Evolutionary conservation across 202 grass and related monocot genomes (phyloP), one percentile per base, ranked within the genome.

Genomic region (Elaeis oleifera): DNA sequence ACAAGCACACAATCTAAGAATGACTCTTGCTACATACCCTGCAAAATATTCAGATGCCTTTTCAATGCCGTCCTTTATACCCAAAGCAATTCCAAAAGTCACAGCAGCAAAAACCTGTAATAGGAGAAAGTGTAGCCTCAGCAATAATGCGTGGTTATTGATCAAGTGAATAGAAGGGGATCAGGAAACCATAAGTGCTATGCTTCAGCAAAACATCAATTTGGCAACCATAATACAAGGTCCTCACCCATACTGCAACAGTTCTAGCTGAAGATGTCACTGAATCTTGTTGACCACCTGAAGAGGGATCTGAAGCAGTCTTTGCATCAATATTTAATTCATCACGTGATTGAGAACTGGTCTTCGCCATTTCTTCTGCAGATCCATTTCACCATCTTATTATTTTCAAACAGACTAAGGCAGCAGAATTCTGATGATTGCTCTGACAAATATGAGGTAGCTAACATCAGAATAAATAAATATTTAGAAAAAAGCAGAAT

Each of bases 1-100:
- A 13, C 11, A 13, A 14, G 8, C 36, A 44, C 13, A 14, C 2
- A 14, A 44, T 44, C 36, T 44, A 44, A 13, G 36, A 11, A 44
- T 44, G 9, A 44, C 36, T 44, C 36, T 13, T 65, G 69, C 6
- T 57, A 86, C 64, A 76, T 73, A 97, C 94, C 94, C 94, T 69
- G 94, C 75, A 77, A 97, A 97, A 76, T 79, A 97, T 55, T 97
- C 88, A 9, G 94, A 92, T 52, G 94, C 77, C 75, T 84, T 97
- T 52, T 65, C 79, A 57, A 75, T 28, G 50, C 94, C 88, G 22
- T 92, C 84, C 63, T 64, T 80, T 61, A 91, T 32, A 19, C 78
- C 79, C 5, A 97, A 89, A 66, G 80, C 87, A 52, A 89, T 39
- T 28, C 94, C 88, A 56, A 97, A 92, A 66, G 82, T 58, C 17